Evolutionary conservation across 495 filamentous ascomycete genomes (phyloP).

Genomic region (Apiosordaria backusii): DNA sequence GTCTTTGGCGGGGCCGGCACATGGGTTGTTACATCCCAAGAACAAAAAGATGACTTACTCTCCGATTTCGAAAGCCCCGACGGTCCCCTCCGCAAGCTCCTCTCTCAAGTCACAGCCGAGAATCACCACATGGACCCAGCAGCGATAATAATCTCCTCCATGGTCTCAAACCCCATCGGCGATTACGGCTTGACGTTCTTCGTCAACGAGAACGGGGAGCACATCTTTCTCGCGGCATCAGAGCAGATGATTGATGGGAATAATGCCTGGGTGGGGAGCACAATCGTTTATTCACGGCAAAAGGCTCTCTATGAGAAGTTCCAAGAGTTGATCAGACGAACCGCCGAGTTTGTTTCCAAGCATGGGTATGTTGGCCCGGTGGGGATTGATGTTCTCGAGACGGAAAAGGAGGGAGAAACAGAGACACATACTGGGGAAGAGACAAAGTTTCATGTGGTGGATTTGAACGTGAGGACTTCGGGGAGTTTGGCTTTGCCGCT

Average conservation of each 20-base stretch:
- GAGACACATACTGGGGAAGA: constrained; percentile 7
- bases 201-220: constrained; percentile 14
- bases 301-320: constrained; percentile 24
- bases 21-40: constrained; percentile 25
- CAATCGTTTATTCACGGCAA: constrained; percentile 29
- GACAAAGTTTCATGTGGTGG: constrained; percentile 27
- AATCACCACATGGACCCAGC: constrained; percentile 30
- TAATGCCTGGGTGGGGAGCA: constrained; percentile 31
- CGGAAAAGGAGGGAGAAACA: neutral
- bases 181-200: constrained; percentile 36
- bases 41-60: constrained; percentile 23
- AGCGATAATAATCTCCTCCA: constrained; percentile 25
- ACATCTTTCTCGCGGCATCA: constrained; percentile 29
- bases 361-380: constrained; percentile 33
- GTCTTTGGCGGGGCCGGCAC: constrained; percentile 37
- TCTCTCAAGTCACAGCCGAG: constrained; percentile 24
- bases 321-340: constrained; percentile 16
- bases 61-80: constrained; percentile 16
- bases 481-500: constrained; percentile 30
- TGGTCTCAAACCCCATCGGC: constrained; percentile 24
- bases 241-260: constrained; percentile 30
- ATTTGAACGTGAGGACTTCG: constrained; percentile 36
- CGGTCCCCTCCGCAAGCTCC: constrained; percentile 24
- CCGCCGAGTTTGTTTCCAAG: constrained; percentile 24
- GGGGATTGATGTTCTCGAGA: constrained; percentile 33